Base-by-base conservation (phyloP, 2,329 filamentous ascomycete species). In the Dothistroma pini region DNA sequence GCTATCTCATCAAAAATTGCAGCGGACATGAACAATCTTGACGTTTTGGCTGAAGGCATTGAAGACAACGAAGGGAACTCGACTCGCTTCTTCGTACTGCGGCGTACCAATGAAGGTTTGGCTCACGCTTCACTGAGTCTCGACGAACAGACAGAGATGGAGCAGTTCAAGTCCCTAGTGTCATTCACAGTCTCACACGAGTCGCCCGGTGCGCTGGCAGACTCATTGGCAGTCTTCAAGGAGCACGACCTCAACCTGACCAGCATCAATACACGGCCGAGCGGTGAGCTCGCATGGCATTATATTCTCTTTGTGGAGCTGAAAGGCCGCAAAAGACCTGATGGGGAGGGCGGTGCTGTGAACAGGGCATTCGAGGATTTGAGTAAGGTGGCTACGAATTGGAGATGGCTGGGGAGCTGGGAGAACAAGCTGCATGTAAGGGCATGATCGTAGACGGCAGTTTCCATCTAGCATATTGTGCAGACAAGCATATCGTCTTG, bases 301-400 rank as follows among this genome's bases (percentile, higher is more conserved):
- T 97, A 97, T 77, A 84, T 97, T 41, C 97, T 97, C 78, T 93
- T 97, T 72, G 87, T 97, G 32, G 93, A 97, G 79, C 92, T 96
- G 69, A 84, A 89, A 73, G 88, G 89, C 1, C 82, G 85, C 73
- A 78, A 77, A 66, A 48, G 60, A 25, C 69, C 74, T 59, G 74
- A 77, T 54, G 85, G 85, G 68, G 79, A 80, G 1, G 80, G 82
- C 56, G 83, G 81, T 3, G 79, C 80, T 63, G 87, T 92, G 16
- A 81, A 84, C 61, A 76, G 76, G 22, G 88, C 86, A 29, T 75
- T 93, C 72, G 78, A 77, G 55, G 83, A 83, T 65, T 79, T 92
- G 66, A 77, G 76, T 1, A 73, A 72, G 32, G 83, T 86, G 64
- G 85, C 86, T n/a, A 78, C 84, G 74, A 80, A 77, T 52, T 88